phyloP scores from a whole-genome alignment of 176 grass and related monocot species.

The Eragrostis curvula region DNA sequence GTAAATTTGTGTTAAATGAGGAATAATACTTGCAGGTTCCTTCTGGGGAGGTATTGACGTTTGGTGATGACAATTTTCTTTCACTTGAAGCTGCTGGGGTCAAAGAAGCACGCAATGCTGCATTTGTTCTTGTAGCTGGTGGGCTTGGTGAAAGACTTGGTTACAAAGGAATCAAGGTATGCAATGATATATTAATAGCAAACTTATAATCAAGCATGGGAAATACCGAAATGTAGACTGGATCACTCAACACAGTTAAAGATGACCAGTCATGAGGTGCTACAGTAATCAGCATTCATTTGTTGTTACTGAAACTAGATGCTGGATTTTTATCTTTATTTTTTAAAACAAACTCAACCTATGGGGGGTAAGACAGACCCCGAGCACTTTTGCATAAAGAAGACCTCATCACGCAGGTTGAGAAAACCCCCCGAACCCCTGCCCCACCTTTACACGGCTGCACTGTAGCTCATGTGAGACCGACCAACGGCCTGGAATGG shows the following conservation, averaged over 20 bases:
- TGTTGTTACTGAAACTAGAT: neutral
- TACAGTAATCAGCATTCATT: neutral
- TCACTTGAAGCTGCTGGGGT: constrained; percentile 80
- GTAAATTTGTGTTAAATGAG: neutral
- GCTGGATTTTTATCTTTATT: no score
- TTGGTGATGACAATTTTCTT: constrained; percentile 80
- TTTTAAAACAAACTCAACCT: no score
- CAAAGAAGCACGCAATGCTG: constrained; percentile 74
- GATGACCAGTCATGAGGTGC: neutral
- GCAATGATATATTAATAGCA: neutral
- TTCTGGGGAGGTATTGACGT: constrained; percentile 77
- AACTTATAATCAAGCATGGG: neutral
- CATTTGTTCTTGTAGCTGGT: constrained; percentile 99
- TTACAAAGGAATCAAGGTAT: constrained; percentile 99
- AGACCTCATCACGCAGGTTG: no score
- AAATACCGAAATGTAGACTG: neutral
- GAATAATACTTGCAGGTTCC: constrained; percentile 66
- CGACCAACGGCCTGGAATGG: no score
- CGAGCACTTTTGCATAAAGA: no score
- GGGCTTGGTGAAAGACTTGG: constrained; percentile 96
- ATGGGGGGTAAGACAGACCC: no score
- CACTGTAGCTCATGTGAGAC: no score
- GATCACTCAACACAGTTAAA: neutral
- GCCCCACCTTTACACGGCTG: no score
- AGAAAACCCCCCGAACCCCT: no score